Conservation (phyloP, 2,329 filamentous ascomycete genomes). For the Apiospora pterosperma region DNA sequence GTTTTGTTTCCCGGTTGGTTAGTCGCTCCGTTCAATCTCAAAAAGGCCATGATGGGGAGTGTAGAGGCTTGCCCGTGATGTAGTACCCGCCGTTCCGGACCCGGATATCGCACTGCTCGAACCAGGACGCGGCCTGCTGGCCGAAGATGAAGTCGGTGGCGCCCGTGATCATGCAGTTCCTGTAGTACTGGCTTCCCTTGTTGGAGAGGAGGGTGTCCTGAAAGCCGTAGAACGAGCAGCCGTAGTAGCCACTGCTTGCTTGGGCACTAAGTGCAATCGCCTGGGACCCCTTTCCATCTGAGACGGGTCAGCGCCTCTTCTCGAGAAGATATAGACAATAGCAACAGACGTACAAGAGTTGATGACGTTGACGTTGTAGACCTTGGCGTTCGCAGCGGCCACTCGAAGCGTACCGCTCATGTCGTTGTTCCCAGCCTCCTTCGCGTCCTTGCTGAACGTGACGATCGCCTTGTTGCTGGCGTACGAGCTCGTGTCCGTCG, state of each 20-base stretch:
- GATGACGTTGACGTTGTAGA: slow-evolving; percentile 59
- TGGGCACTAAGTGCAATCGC: slow-evolving; percentile 44
- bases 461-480: slow-evolving; percentile 55
- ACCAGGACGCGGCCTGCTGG: slow-evolving; percentile 39
- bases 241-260: slow-evolving; percentile 44
- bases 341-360: slow-evolving; percentile 31
- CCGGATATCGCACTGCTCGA: slow-evolving; percentile 38
- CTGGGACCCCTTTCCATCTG: slow-evolving; percentile 41
- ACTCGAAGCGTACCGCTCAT: slow-evolving; percentile 43
- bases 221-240: slow-evolving; percentile 40
- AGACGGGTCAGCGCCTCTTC: not conserved
- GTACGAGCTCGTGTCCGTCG: slow-evolving; percentile 49
- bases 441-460: slow-evolving; percentile 41
- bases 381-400: slow-evolving; percentile 46
- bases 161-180: slow-evolving; percentile 39
- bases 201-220: slow-evolving; percentile 49
- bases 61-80: slow-evolving; percentile 32
- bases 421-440: slow-evolving; percentile 49
- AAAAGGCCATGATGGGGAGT: not conserved
- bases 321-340: not conserved
- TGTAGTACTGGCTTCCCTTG: slow-evolving; percentile 44
- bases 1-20: not conserved
- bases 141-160: slow-evolving; percentile 51
- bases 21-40: not conserved
- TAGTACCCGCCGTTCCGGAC: slow-evolving; percentile 35